Percentiles rank a stretch among this genome's conserved stretches.
phyloP scores from a whole-genome alignment of 192 early-diverging fungal species.

The Coemansia sp. region DNA sequence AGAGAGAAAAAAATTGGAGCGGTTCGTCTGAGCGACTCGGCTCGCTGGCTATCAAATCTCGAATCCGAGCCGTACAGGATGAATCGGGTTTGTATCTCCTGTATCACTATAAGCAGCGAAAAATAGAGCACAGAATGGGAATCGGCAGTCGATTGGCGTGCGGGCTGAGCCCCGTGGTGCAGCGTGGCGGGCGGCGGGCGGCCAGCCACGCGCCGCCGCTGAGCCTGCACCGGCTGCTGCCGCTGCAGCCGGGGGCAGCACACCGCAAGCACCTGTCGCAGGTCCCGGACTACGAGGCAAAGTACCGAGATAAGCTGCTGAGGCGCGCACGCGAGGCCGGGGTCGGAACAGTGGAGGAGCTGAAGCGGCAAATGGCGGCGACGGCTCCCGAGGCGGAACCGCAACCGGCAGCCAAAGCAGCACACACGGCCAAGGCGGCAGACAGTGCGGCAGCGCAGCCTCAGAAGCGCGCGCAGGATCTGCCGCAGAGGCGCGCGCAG shows the following conservation, averaged over 20 bases:
- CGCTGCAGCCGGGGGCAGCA: not conserved
- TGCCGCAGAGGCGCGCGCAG: not conserved
- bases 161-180: not conserved
- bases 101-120: too few species aligned
- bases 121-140: not conserved
- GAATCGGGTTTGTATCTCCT: too few species aligned
- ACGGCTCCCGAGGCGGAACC: too few species aligned
- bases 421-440: not conserved
- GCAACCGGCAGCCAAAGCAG: not conserved
- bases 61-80: too few species aligned
- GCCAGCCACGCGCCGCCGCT: constrained; percentile 36
- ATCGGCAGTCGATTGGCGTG: not conserved
- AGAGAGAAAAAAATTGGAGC: not conserved
- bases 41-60: too few species aligned
- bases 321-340: constrained; percentile 53
- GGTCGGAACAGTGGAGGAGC: constrained; percentile 27
- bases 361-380: constrained; percentile 17
- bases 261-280: constrained; percentile 44
- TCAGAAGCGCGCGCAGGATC: constrained; percentile 2
- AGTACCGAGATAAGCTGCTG: constrained; percentile 64
- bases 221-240: constrained; percentile 10
- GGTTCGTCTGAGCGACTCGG: not conserved
- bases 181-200: constrained; percentile 1
- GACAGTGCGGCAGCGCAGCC: not conserved
- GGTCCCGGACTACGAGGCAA: constrained; percentile 54